Evolutionary conservation across 2,329 filamentous ascomycete species (phyloP).

Genomic region (Talaromyces sp.): DNA sequence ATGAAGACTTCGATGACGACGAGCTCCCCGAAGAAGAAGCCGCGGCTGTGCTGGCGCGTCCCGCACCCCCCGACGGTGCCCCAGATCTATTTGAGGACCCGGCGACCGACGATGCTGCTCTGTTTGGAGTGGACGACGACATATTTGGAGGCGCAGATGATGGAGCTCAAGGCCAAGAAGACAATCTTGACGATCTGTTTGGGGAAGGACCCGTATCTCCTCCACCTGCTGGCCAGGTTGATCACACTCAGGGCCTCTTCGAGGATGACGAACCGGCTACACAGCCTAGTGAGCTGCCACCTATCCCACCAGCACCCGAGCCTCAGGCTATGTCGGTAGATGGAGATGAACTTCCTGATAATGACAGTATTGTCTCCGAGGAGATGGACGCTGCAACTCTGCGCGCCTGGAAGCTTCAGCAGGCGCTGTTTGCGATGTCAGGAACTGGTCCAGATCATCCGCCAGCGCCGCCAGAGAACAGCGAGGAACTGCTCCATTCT

Average conservation of each 20-base stretch:
- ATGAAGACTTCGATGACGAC: slow-evolving; percentile 86
- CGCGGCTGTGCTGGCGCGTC: slow-evolving; percentile 15
- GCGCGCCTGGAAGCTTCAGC: slow-evolving; percentile 50
- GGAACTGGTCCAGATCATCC: slow-evolving; percentile 57
- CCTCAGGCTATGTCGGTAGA: slow-evolving; percentile 31
- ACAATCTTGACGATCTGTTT: slow-evolving; percentile 54
- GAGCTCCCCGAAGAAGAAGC: slow-evolving; percentile 71
- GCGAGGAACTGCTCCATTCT: slow-evolving; percentile 74
- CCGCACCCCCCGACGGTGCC: slow-evolving; percentile 59
- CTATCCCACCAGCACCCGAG: slow-evolving; percentile 17
- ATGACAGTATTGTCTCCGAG: slow-evolving; percentile 33
- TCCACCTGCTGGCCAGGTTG: slow-evolving; percentile 30
- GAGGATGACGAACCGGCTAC: slow-evolving; percentile 29
- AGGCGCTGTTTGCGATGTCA: slow-evolving; percentile 51
- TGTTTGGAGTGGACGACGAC: slow-evolving; percentile 29
- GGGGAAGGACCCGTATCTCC: slow-evolving; percentile 47
- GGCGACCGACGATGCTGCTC: slow-evolving; percentile 43
- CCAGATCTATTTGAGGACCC: slow-evolving; percentile 30
- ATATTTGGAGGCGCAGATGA: slow-evolving; percentile 30
- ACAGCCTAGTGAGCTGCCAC: slow-evolving; percentile 23
- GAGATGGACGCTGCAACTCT: slow-evolving; percentile 47
- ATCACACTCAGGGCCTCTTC: slow-evolving; percentile 37
- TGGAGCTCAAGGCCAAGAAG: slow-evolving; percentile 31
- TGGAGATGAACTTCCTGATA: slow-evolving; percentile 24
- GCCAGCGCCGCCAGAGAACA: slow-evolving; percentile 71